Percentiles rank a stretch among this genome's conserved stretches.
These are phyloP conservation scores for Colletotrichum lini DNA, from an alignment of 2,329 filamentous ascomycete genomes.

Conservation along the genomic window DNA sequence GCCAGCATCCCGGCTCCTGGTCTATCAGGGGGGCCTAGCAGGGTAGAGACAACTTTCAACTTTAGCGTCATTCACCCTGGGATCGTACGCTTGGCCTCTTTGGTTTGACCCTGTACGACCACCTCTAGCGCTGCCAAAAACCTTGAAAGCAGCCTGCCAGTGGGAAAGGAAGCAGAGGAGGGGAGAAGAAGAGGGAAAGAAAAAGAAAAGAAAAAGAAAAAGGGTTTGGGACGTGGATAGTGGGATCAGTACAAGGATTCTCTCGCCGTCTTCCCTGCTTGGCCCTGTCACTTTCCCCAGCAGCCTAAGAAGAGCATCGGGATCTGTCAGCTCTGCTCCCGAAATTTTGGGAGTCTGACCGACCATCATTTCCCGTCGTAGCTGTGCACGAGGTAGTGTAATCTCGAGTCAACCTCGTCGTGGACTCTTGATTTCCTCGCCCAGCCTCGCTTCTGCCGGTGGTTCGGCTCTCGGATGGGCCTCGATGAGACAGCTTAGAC, in stretches of 20 bases:
- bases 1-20: background rate
- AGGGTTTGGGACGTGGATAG: constrained; percentile 14
- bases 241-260: constrained; percentile 32
- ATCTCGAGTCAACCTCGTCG: constrained; percentile 7
- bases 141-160: constrained; percentile 3
- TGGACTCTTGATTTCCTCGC: background rate
- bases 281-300: background rate
- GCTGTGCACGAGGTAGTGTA: background rate
- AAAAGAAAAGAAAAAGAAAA: background rate
- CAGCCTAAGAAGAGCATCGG: background rate
- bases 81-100: too few species aligned
- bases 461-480: constrained; percentile 30
- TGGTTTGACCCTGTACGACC: background rate
- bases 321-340: background rate
- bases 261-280: constrained; percentile 21
- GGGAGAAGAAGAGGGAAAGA: too few species aligned
- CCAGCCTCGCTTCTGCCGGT: constrained; percentile 5
- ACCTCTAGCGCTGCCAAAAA: background rate
- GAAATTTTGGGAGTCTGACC: constrained; percentile 4
- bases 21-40: constrained; percentile 9
- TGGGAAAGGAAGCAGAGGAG: background rate
- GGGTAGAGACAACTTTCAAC: background rate
- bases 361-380: constrained; percentile 15
- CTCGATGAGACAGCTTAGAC: background rate
- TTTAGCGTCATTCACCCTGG: background rate